phyloP scores from a whole-genome alignment of 495 filamentous ascomycete species.

The Jackrogersella multiformis region DNA sequence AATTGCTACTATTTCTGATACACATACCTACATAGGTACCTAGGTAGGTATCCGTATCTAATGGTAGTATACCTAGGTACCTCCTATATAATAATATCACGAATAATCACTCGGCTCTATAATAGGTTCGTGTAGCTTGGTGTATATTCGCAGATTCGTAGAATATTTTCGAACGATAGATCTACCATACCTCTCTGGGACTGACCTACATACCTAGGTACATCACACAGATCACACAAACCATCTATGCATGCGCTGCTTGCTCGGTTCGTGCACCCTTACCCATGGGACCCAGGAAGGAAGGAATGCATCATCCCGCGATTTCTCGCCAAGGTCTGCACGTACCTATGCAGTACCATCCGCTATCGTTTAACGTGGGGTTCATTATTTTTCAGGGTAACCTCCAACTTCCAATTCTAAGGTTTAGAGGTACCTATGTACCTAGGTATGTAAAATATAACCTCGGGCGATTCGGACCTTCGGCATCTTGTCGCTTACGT shows the following conservation, averaged over 20 bases:
- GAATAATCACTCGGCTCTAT: too few relatives aligned
- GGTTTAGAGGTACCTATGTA: background rate
- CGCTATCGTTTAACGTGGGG: constrained; percentile 42
- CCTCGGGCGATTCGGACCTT: constrained; percentile 20
- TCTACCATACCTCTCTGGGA: constrained; percentile 10
- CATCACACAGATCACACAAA: constrained; percentile 4
- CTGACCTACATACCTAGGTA: too few relatives aligned
- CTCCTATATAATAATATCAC: background rate
- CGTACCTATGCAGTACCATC: constrained; percentile 7
- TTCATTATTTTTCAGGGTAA: background rate
- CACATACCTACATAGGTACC: too few relatives aligned
- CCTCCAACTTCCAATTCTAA: background rate
- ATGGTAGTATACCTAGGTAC: background rate
- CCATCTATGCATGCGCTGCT: constrained; percentile 11
- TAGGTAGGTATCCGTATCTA: too few relatives aligned
- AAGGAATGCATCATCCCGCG: constrained; percentile 28
- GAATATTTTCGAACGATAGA: background rate
- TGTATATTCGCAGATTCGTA: constrained; percentile 1
- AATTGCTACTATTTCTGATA: background rate
- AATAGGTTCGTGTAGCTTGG: too few relatives aligned
- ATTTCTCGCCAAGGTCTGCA: constrained; percentile 25
- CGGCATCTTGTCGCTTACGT: constrained; percentile 10
- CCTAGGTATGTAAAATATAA: too few relatives aligned
- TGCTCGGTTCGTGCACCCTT: constrained; percentile 19
- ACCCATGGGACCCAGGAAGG: constrained; percentile 23